A percentile compares a stretch with the other conserved stretches of the same genome.
These are phyloP conservation scores for Entophlyctis helioformis DNA, from an alignment of 192 early-diverging fungal species.

Conservation along the genomic window DNA sequence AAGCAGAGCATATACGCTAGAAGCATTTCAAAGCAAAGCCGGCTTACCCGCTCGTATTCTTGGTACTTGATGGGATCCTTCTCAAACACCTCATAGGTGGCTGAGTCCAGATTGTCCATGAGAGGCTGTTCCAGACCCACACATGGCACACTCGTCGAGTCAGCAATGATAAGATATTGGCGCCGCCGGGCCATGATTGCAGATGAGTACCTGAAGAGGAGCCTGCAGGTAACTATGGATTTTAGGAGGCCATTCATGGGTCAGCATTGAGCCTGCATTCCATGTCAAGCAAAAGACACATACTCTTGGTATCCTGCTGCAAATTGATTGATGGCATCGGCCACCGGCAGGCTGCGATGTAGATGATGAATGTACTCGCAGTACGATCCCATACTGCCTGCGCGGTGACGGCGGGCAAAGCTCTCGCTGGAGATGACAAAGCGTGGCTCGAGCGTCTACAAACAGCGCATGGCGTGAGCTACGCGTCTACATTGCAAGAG, in stretches of 20 bases:
- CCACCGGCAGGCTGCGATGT: conserved; percentile 43
- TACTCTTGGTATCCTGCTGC: conserved; percentile 84
- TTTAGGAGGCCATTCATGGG: neutral
- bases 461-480: neutral
- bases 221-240: conserved; percentile 12
- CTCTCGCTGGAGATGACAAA: conserved; percentile 25
- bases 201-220: conserved; percentile 16
- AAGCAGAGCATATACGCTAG: neutral
- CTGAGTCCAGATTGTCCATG: conserved; percentile 88
- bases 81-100: conserved; percentile 94
- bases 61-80: conserved; percentile 89
- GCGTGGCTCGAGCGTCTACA: neutral
- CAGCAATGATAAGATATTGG: too few relatives aligned
- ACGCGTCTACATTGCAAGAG: neutral
- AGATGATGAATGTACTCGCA: conserved; percentile 73
- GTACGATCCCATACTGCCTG: conserved; percentile 43
- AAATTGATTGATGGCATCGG: conserved; percentile 55
- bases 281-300: conserved; percentile 10
- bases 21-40: conserved; percentile 13
- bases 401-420: conserved; percentile 8
- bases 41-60: conserved; percentile 66
- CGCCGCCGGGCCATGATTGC: too few relatives aligned
- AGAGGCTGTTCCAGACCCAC: too few relatives aligned
- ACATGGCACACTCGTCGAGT: too few relatives aligned
- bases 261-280: neutral